A percentile compares a stretch with the other conserved stretches of the same genome.
phyloP scores from a whole-genome alignment of 2,329 filamentous ascomycete genomes.

The Calonectria pseudoreteaudii region DNA sequence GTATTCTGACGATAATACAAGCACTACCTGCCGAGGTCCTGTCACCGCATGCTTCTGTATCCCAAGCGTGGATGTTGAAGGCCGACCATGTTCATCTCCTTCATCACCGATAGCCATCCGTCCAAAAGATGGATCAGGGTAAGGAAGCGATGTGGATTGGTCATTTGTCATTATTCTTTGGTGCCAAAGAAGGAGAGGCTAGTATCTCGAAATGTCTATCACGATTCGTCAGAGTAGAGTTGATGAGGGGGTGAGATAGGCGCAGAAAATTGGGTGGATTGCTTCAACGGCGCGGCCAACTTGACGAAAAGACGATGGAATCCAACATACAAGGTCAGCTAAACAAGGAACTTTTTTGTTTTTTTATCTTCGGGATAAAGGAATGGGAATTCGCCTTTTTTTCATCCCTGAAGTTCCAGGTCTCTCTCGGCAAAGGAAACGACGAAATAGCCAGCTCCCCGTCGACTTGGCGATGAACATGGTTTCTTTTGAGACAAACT shows the following conservation, averaged over 20 bases:
- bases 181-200: neutral
- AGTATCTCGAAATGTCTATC: neutral
- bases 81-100: constrained; percentile 5
- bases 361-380: neutral
- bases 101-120: constrained; percentile 43
- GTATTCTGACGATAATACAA: constrained; percentile 51
- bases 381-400: constrained; percentile 13
- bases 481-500: constrained; percentile 42
- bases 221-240: neutral
- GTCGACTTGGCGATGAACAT: constrained; percentile 28
- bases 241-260: neutral
- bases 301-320: no score
- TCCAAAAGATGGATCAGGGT: constrained; percentile 48
- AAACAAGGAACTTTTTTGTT: neutral
- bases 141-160: constrained; percentile 47
- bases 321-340: neutral
- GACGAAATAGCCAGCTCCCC: constrained; percentile 4
- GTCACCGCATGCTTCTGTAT: constrained; percentile 40
- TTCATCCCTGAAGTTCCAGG: constrained; percentile 32
- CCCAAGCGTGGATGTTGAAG: constrained; percentile 22
- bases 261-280: neutral
- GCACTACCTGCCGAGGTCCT: constrained; percentile 43
- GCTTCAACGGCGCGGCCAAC: neutral
- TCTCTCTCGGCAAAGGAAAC: constrained; percentile 8
- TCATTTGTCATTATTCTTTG: constrained; percentile 41